These are phyloP conservation scores for Chlorella sp. DNA, from an alignment of 139 green algal genomes.

Conservation along the genomic window DNA sequence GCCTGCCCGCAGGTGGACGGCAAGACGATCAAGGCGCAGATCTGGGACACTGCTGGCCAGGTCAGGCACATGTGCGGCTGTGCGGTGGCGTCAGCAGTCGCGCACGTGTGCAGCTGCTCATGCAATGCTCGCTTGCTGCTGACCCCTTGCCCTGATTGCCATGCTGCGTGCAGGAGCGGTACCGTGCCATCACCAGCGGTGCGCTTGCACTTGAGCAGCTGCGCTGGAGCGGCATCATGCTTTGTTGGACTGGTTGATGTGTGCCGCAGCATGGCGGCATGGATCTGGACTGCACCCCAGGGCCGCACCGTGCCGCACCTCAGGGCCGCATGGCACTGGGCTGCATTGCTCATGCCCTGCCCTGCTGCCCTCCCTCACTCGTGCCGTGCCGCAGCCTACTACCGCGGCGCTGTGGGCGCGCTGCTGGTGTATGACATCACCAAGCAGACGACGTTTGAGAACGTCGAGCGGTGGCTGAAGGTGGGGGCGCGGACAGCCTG, in stretches of 20 bases:
- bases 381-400: slow-evolving; percentile 79
- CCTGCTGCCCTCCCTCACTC: neutral
- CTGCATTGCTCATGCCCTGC: neutral
- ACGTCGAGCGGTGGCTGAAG: slow-evolving; percentile 98
- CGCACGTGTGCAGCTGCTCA: neutral
- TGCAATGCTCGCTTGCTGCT: neutral
- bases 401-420: slow-evolving; percentile 96
- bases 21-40: slow-evolving; percentile 99
- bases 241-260: too few species aligned
- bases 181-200: slow-evolving; percentile 97
- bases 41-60: slow-evolving; percentile 99
- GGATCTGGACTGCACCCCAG: too few species aligned
- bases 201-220: neutral
- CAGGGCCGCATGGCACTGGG: too few species aligned
- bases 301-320: too few species aligned
- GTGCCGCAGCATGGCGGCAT: too few species aligned
- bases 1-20: slow-evolving; percentile 89
- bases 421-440: slow-evolving; percentile 99
- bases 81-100: neutral
- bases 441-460: slow-evolving; percentile 98
- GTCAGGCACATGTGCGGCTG: neutral
- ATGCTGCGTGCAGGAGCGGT: slow-evolving; percentile 77
- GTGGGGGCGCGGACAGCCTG: too few species aligned
- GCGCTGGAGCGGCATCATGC: too few species aligned
- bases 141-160: neutral